Evolutionary conservation across 768 basidiomycete genomes (phyloP).

Genomic region (Lentinus brumalis): DNA sequence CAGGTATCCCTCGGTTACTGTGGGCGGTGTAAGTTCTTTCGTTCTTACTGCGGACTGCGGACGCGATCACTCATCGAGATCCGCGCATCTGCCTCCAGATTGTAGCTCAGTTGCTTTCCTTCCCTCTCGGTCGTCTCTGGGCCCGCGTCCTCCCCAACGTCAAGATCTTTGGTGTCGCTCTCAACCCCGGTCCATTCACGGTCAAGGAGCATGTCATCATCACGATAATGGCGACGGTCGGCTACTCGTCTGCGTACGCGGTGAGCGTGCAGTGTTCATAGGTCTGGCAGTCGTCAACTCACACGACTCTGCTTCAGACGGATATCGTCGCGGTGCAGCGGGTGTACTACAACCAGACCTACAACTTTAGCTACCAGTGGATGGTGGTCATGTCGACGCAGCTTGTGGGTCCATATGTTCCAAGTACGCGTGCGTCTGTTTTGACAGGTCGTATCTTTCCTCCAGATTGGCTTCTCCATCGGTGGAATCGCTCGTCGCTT

Average conservation of each 20-base stretch:
- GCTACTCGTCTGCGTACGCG: slow-evolving; percentile 35
- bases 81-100: slow-evolving; percentile 32
- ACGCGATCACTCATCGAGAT: slow-evolving; percentile 8
- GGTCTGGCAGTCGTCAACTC: neutral
- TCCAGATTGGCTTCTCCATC: slow-evolving; percentile 42
- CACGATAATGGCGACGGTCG: slow-evolving; percentile 44
- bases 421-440: too few relatives aligned
- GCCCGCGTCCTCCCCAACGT: slow-evolving; percentile 54
- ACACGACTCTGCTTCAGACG: slow-evolving; percentile 26
- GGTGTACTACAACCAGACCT: slow-evolving; percentile 44
- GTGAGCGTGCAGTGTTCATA: slow-evolving; percentile 9
- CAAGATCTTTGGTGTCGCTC: slow-evolving; percentile 49
- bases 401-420: slow-evolving; percentile 6
- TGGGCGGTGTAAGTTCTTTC: slow-evolving; percentile 28
- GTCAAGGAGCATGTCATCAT: slow-evolving; percentile 73
- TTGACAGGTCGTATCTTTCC: neutral
- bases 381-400: slow-evolving; percentile 44
- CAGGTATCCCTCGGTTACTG: slow-evolving; percentile 53
- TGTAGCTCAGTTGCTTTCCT: slow-evolving; percentile 69
- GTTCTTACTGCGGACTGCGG: neutral
- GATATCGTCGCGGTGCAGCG: slow-evolving; percentile 50
- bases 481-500: slow-evolving; percentile 47
- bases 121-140: slow-evolving; percentile 65
- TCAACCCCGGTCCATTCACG: slow-evolving; percentile 72
- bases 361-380: slow-evolving; percentile 43